Conservation (phyloP, 768 basidiomycete genomes). For the Mycena belliarum region DNA sequence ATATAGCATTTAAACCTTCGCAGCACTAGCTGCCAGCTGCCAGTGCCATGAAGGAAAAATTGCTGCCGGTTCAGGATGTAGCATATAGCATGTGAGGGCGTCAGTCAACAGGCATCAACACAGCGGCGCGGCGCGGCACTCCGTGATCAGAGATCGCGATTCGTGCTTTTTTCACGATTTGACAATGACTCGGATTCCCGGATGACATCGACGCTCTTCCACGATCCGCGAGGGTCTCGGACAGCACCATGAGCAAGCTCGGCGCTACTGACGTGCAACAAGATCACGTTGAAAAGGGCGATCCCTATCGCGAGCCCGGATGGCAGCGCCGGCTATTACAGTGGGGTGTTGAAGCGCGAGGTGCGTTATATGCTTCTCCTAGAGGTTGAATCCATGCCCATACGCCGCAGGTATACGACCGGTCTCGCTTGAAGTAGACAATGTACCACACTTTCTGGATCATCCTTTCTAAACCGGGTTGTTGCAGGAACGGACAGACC, state of each 20-base stretch:
- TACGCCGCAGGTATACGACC: slow-evolving; percentile 15
- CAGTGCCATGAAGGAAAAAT: no score
- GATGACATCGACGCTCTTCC: no score
- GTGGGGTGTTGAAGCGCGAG: slow-evolving; percentile 21
- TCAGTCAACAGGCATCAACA: no score
- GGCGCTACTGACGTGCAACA: not conserved
- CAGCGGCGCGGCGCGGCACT: no score
- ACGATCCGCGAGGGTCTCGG: no score
- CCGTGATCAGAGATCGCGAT: no score
- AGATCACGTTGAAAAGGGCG: not conserved
- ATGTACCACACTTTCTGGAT: not conserved
- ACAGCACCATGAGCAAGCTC: not conserved
- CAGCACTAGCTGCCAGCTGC: no score
- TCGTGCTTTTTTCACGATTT: no score
- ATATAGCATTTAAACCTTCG: no score
- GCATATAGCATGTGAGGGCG: no score
- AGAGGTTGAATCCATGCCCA: not conserved
- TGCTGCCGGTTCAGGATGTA: no score
- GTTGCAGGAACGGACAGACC: slow-evolving; percentile 52
- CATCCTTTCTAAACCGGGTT: not conserved
- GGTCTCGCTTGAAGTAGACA: slow-evolving; percentile 8
- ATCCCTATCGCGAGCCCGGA: not conserved
- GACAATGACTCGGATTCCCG: no score
- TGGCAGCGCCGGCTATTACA: slow-evolving; percentile 15
- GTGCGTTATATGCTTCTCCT: not conserved